Evolutionary conservation across 192 early-diverging fungal species (phyloP), one percentile per base, ranked within the genome.

Genomic region (Chytriomyces sp.): DNA sequence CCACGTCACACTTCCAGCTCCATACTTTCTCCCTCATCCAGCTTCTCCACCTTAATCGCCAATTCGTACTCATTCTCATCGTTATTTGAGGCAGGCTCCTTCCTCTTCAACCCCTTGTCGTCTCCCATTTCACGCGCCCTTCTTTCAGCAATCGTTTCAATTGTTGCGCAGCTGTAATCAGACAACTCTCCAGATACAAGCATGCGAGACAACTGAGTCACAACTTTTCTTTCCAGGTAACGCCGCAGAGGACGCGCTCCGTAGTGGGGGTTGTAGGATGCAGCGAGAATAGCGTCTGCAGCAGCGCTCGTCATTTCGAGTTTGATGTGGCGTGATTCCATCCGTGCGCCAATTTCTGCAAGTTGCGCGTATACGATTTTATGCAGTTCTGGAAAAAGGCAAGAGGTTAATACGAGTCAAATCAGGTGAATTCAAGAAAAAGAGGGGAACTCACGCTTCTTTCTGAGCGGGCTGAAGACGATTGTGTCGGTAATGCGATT

Each of bases 401-500:
- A 50, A 64, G 53, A 13, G 53, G 53, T 57, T 13, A 57, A 26
- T 4, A 65, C 6, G 11, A 65, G 64, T 65, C 13, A 26, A 16
- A 65, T 26, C 13, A 65, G 26, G 24, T 1, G 64, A 65, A 65
- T 35, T 35, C 35, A 35, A 35, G 35, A 3, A 35, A 35, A 35
- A 35, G 35, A n/a, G 35, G 35, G 35, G 35, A 1, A 35, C 24
- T 65, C 24, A 65, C 64, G 24, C 16, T 72, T 50, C 7, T 28
- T 81, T 11, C 78, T 80, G 20, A 96, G 87, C 24, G 94, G 91
- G 28, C 90, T 82, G 86, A 97, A 97, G 28, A 95, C 77, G 65
- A 98, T 91, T 78, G 96, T 93, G 64, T 98, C 97, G 61, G 96
- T 96, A 50, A 99, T 91, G 43, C 98, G 92, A 86, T 99, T 99